Evolutionary conservation across 495 filamentous ascomycete species (phyloP), one percentile per base, ranked within the genome.

Genomic region (Lichenothelia convexa): DNA sequence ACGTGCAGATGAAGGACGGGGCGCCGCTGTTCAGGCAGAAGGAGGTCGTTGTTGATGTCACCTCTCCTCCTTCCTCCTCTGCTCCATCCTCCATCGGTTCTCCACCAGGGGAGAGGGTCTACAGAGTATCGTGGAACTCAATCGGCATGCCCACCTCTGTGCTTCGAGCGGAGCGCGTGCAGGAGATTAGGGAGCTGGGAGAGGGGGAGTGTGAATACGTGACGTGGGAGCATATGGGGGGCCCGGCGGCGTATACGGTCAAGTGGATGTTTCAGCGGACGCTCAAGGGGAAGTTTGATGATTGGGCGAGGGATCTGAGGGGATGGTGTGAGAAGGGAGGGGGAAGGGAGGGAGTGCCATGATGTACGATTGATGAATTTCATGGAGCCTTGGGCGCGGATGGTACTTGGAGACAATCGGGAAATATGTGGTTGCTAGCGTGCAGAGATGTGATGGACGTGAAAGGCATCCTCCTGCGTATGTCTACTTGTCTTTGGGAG

Each of bases 231-330:
- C 35, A 21, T 0, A 43, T 47, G 31, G 36, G n/a, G n/a, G 47
- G 47, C 19, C 18, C 17, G 24, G 12, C 24, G 9, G 47, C 47
- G 32, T 27, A 24, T 19, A 29, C 21, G 1, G n/a, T 41, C 17
- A 29, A 24, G 40, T 40, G 33, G 36, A 43, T 35, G 40, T 38
- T 40, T 29, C 40, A 39, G 45, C 12, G 12, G 21, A 19, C 27
- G 9, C 36, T 41, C 29, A 38, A 36, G 20, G 41, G 45, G 21
- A 7, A 45, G 16, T 41, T 47, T 20, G n/a, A 31, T 21, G 47
- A 50, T 4, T 47, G 40, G 44, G 30, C 16, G 17, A 15, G 23
- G 21, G 47, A 50, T 35, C 32, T 50, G 44, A 45, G 43, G 20
- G 21, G 33, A 29, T 24, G 32, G 38, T 29, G 34, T 42, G 42